Evolutionary conservation across 495 filamentous ascomycete species (phyloP).

Genomic region (Talaromyces ruber): DNA sequence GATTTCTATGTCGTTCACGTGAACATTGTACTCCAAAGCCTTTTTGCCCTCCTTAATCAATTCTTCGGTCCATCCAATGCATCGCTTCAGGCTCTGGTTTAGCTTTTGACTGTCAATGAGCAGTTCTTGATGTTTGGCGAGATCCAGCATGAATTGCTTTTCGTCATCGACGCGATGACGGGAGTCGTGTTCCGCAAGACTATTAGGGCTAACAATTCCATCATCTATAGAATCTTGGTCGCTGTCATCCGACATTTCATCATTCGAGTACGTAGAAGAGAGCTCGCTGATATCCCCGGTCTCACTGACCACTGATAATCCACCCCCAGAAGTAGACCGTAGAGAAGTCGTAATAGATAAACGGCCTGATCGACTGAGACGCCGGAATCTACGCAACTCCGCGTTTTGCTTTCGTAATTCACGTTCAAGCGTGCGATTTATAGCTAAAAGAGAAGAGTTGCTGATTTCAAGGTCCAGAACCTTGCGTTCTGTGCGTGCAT

Average conservation of each 20-base stretch:
- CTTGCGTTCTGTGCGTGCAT: conserved; percentile 85
- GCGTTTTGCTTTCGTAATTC: conserved; percentile 86
- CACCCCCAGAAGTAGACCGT: conserved; percentile 32
- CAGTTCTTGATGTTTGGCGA: conserved; percentile 80
- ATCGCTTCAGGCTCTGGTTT: conserved; percentile 86
- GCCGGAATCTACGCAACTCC: conserved; percentile 75
- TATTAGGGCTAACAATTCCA: conserved; percentile 22
- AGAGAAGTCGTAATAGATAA: conserved; percentile 46
- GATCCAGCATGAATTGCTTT: conserved; percentile 67
- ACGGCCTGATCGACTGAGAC: conserved; percentile 68
- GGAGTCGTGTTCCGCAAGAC: conserved; percentile 31
- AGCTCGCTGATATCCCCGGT: conserved; percentile 24
- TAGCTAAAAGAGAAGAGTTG: conserved; percentile 92
- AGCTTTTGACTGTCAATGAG: conserved; percentile 85
- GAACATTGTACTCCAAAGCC: conserved; percentile 74
- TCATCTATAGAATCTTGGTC: conserved; percentile 40
- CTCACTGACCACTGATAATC: conserved; percentile 28
- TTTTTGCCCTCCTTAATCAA: conserved; percentile 81
- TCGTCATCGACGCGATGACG: conserved; percentile 52
- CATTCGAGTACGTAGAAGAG: conserved; percentile 25
- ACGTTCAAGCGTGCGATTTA: conserved; percentile 86
- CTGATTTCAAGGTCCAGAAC: conserved; percentile 97
- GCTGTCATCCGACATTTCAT: conserved; percentile 36
- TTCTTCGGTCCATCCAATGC: conserved; percentile 77
- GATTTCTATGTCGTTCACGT: conserved; percentile 66